Base-by-base conservation (phyloP, 306 rosid species). In the Adenanthera pavonina region DNA sequence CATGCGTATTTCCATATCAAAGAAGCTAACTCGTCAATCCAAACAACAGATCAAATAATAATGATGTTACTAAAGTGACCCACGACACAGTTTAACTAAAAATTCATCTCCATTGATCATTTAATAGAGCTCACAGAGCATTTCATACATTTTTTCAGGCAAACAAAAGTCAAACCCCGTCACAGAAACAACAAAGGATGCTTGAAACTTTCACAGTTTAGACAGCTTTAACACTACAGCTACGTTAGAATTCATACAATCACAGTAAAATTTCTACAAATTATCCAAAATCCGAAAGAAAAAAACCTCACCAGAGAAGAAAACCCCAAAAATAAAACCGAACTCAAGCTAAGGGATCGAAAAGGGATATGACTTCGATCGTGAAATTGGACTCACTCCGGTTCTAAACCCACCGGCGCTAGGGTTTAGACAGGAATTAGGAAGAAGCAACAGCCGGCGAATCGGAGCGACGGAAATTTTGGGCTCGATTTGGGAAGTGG, bases 371-470 rank as follows among this genome's bases (percentile, higher is more conserved):
- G 48, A 38, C 15, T 66, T 67, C 34, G 60, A 59, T 57, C 74
- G 67, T 40, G 49, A 17, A 47, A 77, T 4, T 2, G 59, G 0
- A 0, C 16, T 15, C 43, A 3, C 43, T 82, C 90, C 14, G 36
- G 13, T 79, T 86, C 68, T 88, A 35, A 80, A 88, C 88, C 78
- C 76, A 48, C 19, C 46, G 77, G 35, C n/a, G 65, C 44, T 62
- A 62, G 43, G 69, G 67, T 60, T 60, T 59, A 19, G 34, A n/a
- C 62, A 25, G 10, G 62, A 3, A 56, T 7, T 25, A 76, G 36
- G 73, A 61, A 33, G 3, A 33, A 33, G 11, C 17, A 1, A 20
- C 35, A 72, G 48, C 53, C 76, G 57, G 46, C 8, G 46, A 66
- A 59, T 13, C 43, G 14, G 44, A 62, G 44, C 8, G 11, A 62